Base-by-base conservation (phyloP, 352 stramenopile genomes). In the Phytophthora brassicae region DNA sequence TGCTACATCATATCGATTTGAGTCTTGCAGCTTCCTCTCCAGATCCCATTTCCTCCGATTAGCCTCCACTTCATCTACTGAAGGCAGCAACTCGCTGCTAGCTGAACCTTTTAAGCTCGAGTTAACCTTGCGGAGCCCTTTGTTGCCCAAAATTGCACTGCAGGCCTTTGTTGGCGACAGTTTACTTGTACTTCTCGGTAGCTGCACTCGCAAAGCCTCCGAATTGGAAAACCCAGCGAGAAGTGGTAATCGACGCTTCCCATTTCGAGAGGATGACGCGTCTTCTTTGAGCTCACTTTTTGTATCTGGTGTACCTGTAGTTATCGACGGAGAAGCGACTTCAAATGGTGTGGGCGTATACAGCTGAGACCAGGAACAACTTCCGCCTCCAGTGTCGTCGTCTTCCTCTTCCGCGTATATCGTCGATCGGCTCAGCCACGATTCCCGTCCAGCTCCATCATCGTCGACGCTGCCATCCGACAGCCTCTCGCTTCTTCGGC, bases 361-460 rank as follows among this genome's bases (percentile, higher is more conserved):
- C 29, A 75, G 24, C 16, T 70, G 47, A 58, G 64, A 63, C 49
- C 72, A 74, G 42, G 4, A 49, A 8, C 52, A 66, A 35, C 31
- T 29, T 26, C 63, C 48, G 42, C 38, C 36, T 31, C 63, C 48
- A 45, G 23, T 6, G 22, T 69, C 45, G 14, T 67, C 67, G 24
- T 59, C 42, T 1, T 59, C 64, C 19, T 63, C 60, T 26, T 73
- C 68, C 19, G 64, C 66, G 7, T 66, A 81, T 17, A 91, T n/a
- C 0, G 79, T 91, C 3, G 79, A 89, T 24, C 75, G 75, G 42
- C 61, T 86, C 1, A 77, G 50, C 79, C 79, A 89, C 44, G 75
- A 72, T 16, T 90, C 79, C 13, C 66, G 63, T 17, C n/a, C 16
- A 39, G 33, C 20, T 17, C 38, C 39, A 7, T 58, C 64, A 8